Conservation (phyloP, 2,329 filamentous ascomycete species). For the Aspergillus piperis region DNA sequence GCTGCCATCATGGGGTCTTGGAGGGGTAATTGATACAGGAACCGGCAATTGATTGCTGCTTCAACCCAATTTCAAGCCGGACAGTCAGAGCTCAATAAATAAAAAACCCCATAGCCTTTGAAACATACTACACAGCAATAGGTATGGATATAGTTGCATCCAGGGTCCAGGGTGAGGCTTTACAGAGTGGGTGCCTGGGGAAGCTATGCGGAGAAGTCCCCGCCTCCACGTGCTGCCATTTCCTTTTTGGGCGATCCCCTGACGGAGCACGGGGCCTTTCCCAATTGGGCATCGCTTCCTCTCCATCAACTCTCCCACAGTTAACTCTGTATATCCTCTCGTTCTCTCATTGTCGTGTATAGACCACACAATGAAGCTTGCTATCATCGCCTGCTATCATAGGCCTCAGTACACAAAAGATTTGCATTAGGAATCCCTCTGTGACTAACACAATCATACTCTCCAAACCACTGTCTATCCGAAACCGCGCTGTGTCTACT, state of each 20-base stretch:
- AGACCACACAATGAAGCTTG: not conserved
- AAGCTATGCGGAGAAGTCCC: slow-evolving; percentile 10
- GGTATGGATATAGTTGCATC: not conserved
- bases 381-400: too few species aligned
- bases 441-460: too few species aligned
- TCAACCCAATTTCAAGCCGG: not conserved
- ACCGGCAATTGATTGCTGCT: not conserved
- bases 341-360: not conserved
- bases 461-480: not conserved
- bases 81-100: not conserved
- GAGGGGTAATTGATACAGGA: not conserved
- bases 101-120: not conserved
- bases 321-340: too few species aligned
- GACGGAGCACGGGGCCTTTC: slow-evolving; percentile 11
- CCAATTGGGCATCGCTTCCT: not conserved
- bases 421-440: not conserved
- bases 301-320: not conserved
- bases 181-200: not conserved
- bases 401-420: not conserved
- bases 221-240: slow-evolving; percentile 15
- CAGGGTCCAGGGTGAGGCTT: not conserved
- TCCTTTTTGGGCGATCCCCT: slow-evolving; percentile 10
- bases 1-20: slow-evolving; percentile 20
- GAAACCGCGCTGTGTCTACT: not conserved
- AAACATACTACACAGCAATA: not conserved